These are phyloP conservation scores for Lachancea mirantina DNA, from an alignment of 805 yeast genomes.

Conservation along the genomic window DNA sequence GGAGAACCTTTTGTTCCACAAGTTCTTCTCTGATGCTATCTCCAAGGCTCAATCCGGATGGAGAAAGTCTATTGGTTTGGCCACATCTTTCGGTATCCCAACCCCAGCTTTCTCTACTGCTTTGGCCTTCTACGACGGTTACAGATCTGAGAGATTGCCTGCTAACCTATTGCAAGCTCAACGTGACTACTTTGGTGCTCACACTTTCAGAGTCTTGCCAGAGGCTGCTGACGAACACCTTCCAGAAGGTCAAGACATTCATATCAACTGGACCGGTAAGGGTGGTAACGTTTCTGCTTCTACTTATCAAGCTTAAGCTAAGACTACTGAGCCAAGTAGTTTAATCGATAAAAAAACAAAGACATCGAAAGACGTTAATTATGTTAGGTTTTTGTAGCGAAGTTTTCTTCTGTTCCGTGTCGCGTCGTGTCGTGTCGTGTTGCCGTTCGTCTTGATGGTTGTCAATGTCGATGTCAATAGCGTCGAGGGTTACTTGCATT, in stretches of 20 bases:
- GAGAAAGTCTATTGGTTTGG: slow-evolving; percentile 80
- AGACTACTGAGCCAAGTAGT: neutral
- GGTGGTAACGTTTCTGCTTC: slow-evolving; percentile 98
- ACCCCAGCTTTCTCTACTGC: slow-evolving; percentile 98
- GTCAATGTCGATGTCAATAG: too few relatives aligned
- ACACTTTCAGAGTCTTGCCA: slow-evolving; percentile 93
- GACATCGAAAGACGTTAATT: too few relatives aligned
- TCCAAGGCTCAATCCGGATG: slow-evolving; percentile 91
- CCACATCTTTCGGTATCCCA: slow-evolving; percentile 85
- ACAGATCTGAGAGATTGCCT: slow-evolving; percentile 91
- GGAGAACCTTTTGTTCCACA: slow-evolving; percentile 92
- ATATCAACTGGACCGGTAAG: slow-evolving; percentile 98
- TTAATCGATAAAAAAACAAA: too few relatives aligned
- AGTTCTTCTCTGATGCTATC: slow-evolving; percentile 88
- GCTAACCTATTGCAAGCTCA: slow-evolving; percentile 99
- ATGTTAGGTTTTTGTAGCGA: too few relatives aligned
- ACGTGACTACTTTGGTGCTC: slow-evolving; percentile 99
- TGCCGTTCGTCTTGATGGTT: too few relatives aligned
- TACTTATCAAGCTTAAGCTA: slow-evolving; percentile 78
- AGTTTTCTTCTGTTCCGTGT: too few relatives aligned
- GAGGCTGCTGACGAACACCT: slow-evolving; percentile 68
- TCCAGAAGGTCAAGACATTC: slow-evolving; percentile 79
- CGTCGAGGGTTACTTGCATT: too few relatives aligned
- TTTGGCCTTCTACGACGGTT: slow-evolving; percentile 95
- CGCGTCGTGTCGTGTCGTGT: too few relatives aligned